Evolutionary conservation across 768 basidiomycete genomes (phyloP), one percentile per base, ranked within the genome.

Genomic region (Leccinum aurantiacum): DNA sequence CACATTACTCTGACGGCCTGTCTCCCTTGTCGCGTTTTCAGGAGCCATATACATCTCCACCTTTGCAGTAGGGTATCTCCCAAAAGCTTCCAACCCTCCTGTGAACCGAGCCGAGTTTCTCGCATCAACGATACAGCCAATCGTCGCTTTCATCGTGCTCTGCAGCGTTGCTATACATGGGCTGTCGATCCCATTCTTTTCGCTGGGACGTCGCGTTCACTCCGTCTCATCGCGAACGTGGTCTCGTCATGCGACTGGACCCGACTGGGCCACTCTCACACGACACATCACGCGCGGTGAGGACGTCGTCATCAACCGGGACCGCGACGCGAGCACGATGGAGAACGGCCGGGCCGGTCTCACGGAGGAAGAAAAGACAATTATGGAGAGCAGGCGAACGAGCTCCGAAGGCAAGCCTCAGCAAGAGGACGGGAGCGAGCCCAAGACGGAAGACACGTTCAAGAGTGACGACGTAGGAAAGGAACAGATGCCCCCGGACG

Each of bases 11-110:
- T 60, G 55, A 58, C 38, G 9, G 4, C 57, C 24, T 9, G 31
- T 27, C 53, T 38, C 37, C 6, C 52, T 29, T 52, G 61, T 52
- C 24, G 10, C 14, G 8, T 22, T 41, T 41, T 46, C 54, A 82
- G 93, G 94, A 47, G 96, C 93, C 13, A 81, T 99, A 54, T 99
- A 97, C 79, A 98, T 98, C 60, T 89, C 89, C 11, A 94, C 93
- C 0, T 81, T 93, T 11, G 92, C 93, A 6, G 82, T 82, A 9
- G 77, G 82, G 60, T 76, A 84, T 53, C 81, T 95, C 15, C 82
- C 84, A 2, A 66, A 68, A 3, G 76, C 80, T 0, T 65, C 72
- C 48, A 67, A 66, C 24, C 79, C 84, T 6, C 83, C 87, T 0
- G 75, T 77, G 33, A 77, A 78, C 17, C 87, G 91, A 70, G 77